Percentiles rank a stretch among this genome's conserved stretches.
phyloP scores from a whole-genome alignment of 179 eudicot species.

The Spinacia oleracea region DNA sequence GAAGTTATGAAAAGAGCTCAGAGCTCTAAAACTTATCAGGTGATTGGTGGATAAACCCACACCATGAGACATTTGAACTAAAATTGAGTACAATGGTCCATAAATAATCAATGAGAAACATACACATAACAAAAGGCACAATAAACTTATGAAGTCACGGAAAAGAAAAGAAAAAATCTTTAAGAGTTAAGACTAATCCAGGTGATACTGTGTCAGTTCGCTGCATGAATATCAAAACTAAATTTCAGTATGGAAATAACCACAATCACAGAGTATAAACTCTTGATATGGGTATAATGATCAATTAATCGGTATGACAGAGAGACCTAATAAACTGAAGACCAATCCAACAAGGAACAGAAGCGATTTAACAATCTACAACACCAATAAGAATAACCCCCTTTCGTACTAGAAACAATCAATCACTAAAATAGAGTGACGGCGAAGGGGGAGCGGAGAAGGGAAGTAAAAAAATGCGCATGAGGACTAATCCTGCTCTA shows the following conservation, averaged over 20 bases:
- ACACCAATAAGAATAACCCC: background rate
- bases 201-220: background rate
- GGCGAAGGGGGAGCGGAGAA: background rate
- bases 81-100: background rate
- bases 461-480: background rate
- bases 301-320: background rate
- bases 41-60: background rate
- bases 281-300: background rate
- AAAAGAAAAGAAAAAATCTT: background rate
- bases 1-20: background rate
- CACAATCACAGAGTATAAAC: background rate
- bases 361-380: background rate
- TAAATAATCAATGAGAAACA: constrained; percentile 7
- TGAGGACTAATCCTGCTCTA: background rate
- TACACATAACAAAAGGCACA: background rate
- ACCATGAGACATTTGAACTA: background rate
- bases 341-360: background rate
- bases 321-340: background rate
- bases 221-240: background rate
- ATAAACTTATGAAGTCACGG: background rate
- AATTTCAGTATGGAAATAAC: background rate
- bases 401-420: background rate
- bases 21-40: background rate
- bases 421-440: background rate
- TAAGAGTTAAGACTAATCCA: background rate